Evolutionary conservation across 2,329 filamentous ascomycete genomes (phyloP).

Genomic region (Neurospora crassa): DNA sequence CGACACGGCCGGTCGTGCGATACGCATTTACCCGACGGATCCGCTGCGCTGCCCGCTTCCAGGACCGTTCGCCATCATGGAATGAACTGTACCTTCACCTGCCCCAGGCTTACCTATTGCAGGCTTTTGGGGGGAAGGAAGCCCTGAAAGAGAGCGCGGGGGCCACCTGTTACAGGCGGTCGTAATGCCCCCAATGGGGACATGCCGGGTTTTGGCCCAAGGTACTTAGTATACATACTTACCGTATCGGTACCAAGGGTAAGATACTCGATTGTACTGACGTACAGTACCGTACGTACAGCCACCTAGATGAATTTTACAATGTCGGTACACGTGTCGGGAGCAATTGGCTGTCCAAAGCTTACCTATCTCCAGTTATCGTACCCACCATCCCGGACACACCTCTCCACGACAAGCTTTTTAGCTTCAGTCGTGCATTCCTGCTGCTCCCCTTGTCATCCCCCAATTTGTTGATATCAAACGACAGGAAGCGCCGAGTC

Average conservation of each 20-base stretch:
- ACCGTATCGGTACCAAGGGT: neutral
- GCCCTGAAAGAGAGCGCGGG: neutral
- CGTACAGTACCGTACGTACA: neutral
- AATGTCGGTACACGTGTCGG: neutral
- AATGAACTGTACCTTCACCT: no score
- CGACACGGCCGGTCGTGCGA: conserved; percentile 11
- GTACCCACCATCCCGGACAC: neutral
- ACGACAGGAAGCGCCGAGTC: conserved; percentile 6
- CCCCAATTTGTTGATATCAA: conserved; percentile 2
- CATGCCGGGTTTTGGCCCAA: neutral
- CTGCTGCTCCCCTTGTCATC: neutral
- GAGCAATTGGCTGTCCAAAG: neutral
- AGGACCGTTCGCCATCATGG: conserved; percentile 3
- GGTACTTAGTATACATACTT: neutral
- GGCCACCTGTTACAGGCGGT: neutral
- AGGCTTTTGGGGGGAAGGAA: neutral
- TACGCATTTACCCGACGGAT: conserved; percentile 18
- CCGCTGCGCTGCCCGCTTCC: conserved; percentile 9
- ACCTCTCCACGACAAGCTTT: neutral
- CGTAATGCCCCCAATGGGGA: neutral
- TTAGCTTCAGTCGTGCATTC: neutral
- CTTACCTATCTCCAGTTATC: neutral
- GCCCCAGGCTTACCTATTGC: neutral
- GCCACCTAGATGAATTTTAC: neutral
- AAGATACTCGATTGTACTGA: neutral